Percentiles rank a stretch among this genome's conserved stretches.
Conservation (phyloP, 192 early-diverging fungal genomes). For the Rhizophagus sp. region DNA sequence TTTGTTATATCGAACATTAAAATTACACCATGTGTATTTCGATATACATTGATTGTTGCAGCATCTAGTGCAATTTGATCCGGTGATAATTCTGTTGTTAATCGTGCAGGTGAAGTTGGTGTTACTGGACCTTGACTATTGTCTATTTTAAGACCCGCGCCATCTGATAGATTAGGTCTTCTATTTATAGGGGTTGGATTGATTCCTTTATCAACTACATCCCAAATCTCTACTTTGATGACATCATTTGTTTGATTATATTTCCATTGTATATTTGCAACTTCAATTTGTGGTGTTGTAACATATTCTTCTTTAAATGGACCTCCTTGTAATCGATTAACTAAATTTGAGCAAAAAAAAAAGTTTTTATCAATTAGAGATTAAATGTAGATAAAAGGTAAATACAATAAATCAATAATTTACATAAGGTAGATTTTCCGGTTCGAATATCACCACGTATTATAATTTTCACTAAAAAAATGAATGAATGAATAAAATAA, state of each 20-base stretch:
- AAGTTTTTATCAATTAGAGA: neutral
- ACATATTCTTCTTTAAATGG: slow-evolving; percentile 45
- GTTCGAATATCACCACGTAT: slow-evolving; percentile 60
- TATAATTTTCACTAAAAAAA: slow-evolving; percentile 55
- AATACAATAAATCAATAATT: slow-evolving; percentile 16
- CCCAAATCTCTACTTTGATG: slow-evolving; percentile 64
- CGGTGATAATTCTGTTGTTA: slow-evolving; percentile 15
- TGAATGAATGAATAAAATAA: neutral
- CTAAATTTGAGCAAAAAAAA: slow-evolving; percentile 28
- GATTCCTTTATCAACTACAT: slow-evolving; percentile 58
- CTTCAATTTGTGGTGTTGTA: slow-evolving; percentile 62
- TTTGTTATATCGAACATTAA: slow-evolving; percentile 62
- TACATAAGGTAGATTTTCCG: slow-evolving; percentile 60
- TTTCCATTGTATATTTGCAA: slow-evolving; percentile 62
- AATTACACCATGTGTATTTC: slow-evolving; percentile 56
- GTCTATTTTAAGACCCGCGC: slow-evolving; percentile 37
- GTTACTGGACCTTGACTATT: slow-evolving; percentile 29
- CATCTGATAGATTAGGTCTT: neutral
- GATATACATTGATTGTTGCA: slow-evolving; percentile 59
- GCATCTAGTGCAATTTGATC: slow-evolving; percentile 52
- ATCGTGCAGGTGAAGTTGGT: slow-evolving; percentile 28
- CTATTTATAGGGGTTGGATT: slow-evolving; percentile 33
- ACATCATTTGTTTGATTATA: slow-evolving; percentile 57
- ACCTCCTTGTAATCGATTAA: slow-evolving; percentile 53
- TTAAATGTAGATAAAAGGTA: neutral